Evolutionary conservation across 371 early-diverging fungal species (phyloP), one percentile per base, ranked within the genome.

Genomic region (Capillidium rhysosporum): DNA sequence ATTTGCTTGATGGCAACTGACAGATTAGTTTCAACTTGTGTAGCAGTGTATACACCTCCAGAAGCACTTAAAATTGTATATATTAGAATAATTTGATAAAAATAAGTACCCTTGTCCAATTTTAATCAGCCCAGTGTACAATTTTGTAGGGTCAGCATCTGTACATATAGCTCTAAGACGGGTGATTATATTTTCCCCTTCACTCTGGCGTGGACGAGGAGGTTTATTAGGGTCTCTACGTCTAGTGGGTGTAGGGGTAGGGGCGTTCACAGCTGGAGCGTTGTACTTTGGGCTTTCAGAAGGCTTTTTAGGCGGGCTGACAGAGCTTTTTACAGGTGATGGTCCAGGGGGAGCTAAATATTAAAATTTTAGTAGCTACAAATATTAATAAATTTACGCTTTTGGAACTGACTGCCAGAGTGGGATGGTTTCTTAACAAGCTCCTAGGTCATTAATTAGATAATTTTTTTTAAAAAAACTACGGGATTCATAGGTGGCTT

Each of bases 1-100:
- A 92, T 95, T 63, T 92, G 92, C 67, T 92, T 92, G 61, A 91
- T 89, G 1, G 92, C 92, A 1, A 92, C 92, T 1, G 77, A 73
- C 21, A 72, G 61, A 28, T 77, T 72, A 7, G 76, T 71, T 2
- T 70, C 71, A 1, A 76, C 72, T 34, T 82, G 75, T 63, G 83
- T 73, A 1, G 92, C 92, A 1, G 84, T 88, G 57, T 73, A 92
- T 0, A 94, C 95, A 49, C 89, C 88, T 26, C 91, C 94, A n/a
- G 89, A 89, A 2, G 94, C 91, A 31, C 92, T 84, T 58, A 25
- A 47, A 25, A 46, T 49, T 4, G 23, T 49, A 18, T 39, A 43
- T 38, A 38, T 39, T 60, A 16, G 39, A 57, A 8, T n/a, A 38
- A 18, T 31, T n/a, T 24, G 24, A 31, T 51, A 31, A 46, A 20